Base-by-base conservation (phyloP, 1,284 basidiomycete genomes). In the Apiotrichum sp. region DNA sequence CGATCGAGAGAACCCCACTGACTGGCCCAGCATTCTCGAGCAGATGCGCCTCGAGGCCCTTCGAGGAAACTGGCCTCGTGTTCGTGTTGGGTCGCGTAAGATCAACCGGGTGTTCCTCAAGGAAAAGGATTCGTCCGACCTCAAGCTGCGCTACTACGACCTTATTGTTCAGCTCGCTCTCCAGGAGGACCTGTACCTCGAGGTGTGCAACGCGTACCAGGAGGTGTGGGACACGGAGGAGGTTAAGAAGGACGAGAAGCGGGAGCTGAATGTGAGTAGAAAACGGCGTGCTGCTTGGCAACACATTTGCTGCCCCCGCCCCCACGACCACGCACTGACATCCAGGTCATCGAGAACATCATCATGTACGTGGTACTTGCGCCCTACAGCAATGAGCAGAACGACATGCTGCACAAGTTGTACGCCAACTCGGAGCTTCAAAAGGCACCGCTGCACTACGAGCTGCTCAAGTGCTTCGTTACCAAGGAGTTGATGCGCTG, bases 401-500 rank as follows among this genome's bases (percentile, higher is more conserved):
- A 86, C 13, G 93, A 98, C 73, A 90, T 98, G 85, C 80, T 99
- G 53, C 86, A 97, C 67, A 87, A 92, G 66, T 80, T 96, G 33
- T 91, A 84, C 68, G 79, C 80, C 55, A 84, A 95, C 74, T 81
- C 89, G 49, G 86, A 85, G 40, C 77, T 98, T 45, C 78, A 83
- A 58, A 89, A 87, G 68, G 81, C 95, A 43, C 86, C 91, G 53
- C 81, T 93, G 52, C 88, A 96, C 69, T 87, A 87, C 71, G 93
- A 96, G 64, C 83, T 98, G 43, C 83, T 96, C 57, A 98, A 98
- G 79, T 95, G 90, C 69, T 98, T 99, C 73, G 88, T 87, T 11
- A 98, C 93, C 2, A 86, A 86, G 42, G 96, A 98, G 71, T 80
- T 99, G 45, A 97, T 98, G 90, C 81, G 95, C 60, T 98, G 96